Evolutionary conservation across 2,329 filamentous ascomycete genomes (phyloP).

Genomic region (Colletotrichum musicola): DNA sequence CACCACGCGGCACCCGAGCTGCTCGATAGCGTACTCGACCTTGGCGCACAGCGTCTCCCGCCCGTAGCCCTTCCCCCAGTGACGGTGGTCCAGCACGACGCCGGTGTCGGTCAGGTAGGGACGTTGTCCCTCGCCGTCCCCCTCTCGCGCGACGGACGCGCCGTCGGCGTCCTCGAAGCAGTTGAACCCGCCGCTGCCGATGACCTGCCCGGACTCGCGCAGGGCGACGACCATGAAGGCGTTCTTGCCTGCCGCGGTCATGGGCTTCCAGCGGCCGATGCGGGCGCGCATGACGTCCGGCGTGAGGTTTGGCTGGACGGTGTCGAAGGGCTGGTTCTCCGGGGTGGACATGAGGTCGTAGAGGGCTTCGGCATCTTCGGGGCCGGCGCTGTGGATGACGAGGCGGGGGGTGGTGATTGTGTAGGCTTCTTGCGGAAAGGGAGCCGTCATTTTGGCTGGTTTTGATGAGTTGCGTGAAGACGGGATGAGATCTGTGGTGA

Average conservation of each 20-base stretch:
- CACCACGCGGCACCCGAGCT: conserved; percentile 38
- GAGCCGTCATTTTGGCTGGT: conserved; percentile 21
- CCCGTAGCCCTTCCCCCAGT: conserved; percentile 41
- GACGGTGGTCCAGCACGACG: conserved; percentile 41
- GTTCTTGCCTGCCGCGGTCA: conserved; percentile 36
- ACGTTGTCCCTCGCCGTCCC: not conserved
- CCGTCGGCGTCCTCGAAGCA: conserved; percentile 23
- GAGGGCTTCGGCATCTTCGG: conserved; percentile 35
- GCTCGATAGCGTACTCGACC: conserved; percentile 41
- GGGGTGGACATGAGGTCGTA: conserved; percentile 34
- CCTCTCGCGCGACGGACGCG: not conserved
- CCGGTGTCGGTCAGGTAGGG: conserved; percentile 40
- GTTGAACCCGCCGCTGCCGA: conserved; percentile 42
- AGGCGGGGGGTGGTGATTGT: conserved; percentile 57
- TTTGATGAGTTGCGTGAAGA: not conserved
- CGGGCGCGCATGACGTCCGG: conserved; percentile 28
- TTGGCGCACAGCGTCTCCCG: conserved; percentile 41
- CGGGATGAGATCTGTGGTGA: not conserved
- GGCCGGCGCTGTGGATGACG: conserved; percentile 52
- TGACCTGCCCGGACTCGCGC: conserved; percentile 34
- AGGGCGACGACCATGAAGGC: conserved; percentile 39
- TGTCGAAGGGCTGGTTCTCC: conserved; percentile 35
- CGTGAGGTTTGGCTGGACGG: conserved; percentile 21
- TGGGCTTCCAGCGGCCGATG: conserved; percentile 22
- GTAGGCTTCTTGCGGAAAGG: conserved; percentile 33